Conservation (phyloP, 495 filamentous ascomycete genomes). For the Lepraria neglecta region DNA sequence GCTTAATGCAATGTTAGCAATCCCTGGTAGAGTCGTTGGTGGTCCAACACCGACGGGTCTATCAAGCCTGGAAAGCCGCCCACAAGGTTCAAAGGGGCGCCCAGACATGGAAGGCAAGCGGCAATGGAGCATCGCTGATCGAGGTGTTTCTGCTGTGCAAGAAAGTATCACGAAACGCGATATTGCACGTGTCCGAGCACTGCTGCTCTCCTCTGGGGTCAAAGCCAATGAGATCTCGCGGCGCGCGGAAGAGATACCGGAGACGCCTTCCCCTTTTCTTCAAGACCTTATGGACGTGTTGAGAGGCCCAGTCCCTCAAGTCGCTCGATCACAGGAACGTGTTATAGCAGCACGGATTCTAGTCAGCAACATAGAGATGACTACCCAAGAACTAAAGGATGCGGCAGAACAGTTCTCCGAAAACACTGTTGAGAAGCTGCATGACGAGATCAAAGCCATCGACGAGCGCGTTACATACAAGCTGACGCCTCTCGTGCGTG, state of each 20-base stretch:
- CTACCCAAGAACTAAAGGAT: conserved; percentile 48
- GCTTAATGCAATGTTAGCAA: conserved; percentile 34
- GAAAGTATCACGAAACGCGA: conserved; percentile 54
- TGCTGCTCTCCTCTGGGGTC: conserved; percentile 75
- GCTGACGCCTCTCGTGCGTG: conserved; percentile 58
- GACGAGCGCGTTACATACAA: conserved; percentile 46
- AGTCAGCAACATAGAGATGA: conserved; percentile 48
- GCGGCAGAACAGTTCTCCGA: conserved; percentile 48
- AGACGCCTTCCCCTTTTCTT: conserved; percentile 40
- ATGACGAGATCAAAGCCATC: conserved; percentile 43
- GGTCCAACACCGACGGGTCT: conserved; percentile 42
- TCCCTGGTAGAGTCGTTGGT: conserved; percentile 27
- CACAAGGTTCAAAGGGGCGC: conserved; percentile 27
- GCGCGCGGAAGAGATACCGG: conserved; percentile 48
- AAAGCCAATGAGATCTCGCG: conserved; percentile 74
- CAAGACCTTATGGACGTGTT: conserved; percentile 31
- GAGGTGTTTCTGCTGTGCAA: conserved; percentile 37
- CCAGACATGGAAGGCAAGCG: conserved; percentile 35
- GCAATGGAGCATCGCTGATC: conserved; percentile 70
- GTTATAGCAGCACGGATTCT: conserved; percentile 63
- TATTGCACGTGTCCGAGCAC: conserved; percentile 63
- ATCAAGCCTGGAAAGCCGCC: conserved; percentile 38
- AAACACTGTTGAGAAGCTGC: conserved; percentile 40
- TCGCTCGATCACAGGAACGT: conserved; percentile 57
- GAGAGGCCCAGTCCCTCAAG: conserved; percentile 37